Conservation (phyloP, 1,139 yeast species). For the Schizosaccharomyces versatilis region DNA sequence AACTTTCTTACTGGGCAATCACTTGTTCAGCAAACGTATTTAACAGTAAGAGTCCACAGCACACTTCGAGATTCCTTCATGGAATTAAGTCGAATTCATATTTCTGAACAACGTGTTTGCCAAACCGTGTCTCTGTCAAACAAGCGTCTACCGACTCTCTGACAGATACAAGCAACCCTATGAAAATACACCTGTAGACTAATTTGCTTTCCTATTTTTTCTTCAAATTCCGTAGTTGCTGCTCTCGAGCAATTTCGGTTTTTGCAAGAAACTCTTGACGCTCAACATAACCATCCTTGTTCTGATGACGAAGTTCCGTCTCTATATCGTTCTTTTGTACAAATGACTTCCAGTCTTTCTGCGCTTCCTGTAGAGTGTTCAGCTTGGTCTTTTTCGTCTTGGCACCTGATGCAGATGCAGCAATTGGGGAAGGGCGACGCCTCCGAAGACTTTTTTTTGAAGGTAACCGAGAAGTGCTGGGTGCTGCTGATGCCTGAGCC, state of each 20-base stretch:
- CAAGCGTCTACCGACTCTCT: too few relatives aligned
- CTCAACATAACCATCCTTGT: constrained; percentile 65
- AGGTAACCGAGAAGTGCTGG: neutral
- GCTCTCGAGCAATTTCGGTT: neutral
- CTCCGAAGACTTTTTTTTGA: neutral
- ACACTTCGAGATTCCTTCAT: too few relatives aligned
- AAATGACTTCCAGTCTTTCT: constrained; percentile 87
- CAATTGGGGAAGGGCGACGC: neutral
- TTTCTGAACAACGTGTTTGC: too few relatives aligned
- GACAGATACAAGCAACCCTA: too few relatives aligned
- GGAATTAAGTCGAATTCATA: too few relatives aligned
- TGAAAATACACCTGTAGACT: too few relatives aligned
- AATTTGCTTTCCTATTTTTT: neutral
- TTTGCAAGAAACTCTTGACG: constrained; percentile 56
- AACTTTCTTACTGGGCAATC: too few relatives aligned
- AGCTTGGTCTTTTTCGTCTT: constrained; percentile 44
- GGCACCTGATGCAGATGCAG: constrained; percentile 52
- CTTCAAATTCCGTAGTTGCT: neutral
- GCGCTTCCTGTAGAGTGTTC: constrained; percentile 76
- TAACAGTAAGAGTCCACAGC: too few relatives aligned
- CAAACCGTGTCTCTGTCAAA: too few relatives aligned
- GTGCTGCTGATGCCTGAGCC: neutral
- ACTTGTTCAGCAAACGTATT: too few relatives aligned
- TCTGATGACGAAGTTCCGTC: constrained; percentile 59
- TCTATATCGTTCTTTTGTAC: constrained; percentile 69